Conservation (phyloP, 495 filamentous ascomycete species). For the Polyplosphaeria fusca region DNA sequence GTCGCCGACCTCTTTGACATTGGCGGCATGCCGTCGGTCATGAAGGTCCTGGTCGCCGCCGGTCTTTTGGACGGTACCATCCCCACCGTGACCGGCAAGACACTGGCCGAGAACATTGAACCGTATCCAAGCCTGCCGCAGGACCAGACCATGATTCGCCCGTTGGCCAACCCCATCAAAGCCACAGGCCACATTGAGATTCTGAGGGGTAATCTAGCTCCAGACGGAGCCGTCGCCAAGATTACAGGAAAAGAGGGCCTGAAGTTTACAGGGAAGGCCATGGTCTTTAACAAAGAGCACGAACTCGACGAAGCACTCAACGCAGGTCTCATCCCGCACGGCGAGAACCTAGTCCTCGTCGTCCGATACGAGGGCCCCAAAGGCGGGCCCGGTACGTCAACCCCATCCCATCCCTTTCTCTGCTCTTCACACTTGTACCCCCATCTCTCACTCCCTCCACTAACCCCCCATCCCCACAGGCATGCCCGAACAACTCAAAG, state of each 20-base stretch:
- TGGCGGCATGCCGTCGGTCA: slow-evolving; percentile 84
- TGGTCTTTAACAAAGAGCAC: slow-evolving; percentile 88
- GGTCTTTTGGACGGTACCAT: slow-evolving; percentile 79
- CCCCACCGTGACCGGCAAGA: slow-evolving; percentile 87
- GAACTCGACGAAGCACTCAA: slow-evolving; percentile 73
- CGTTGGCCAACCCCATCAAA: slow-evolving; percentile 82
- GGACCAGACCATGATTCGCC: slow-evolving; percentile 81
- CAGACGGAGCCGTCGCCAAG: slow-evolving; percentile 91
- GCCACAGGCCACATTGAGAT: slow-evolving; percentile 84
- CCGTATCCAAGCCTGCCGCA: slow-evolving; percentile 76
- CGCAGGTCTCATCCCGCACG: slow-evolving; percentile 65
- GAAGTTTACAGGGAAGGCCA: slow-evolving; percentile 73
- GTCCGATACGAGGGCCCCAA: slow-evolving; percentile 95
- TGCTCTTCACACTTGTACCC: too few relatives aligned
- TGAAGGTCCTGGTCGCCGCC: slow-evolving; percentile 85
- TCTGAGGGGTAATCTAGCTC: slow-evolving; percentile 84
- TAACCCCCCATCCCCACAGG: too few relatives aligned
- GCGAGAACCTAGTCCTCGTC: slow-evolving; percentile 84
- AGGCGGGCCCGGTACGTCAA: slow-evolving; percentile 92
- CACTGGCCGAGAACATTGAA: slow-evolving; percentile 81
- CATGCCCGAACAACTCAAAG: slow-evolving; percentile 96
- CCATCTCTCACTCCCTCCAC: too few relatives aligned
- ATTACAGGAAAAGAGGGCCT: slow-evolving; percentile 96
- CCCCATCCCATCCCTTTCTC: too few relatives aligned
- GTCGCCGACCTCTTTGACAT: slow-evolving; percentile 96